These are phyloP conservation scores for Ormosia semicastrata DNA, from an alignment of 306 rosid genomes.

Conservation along the genomic window DNA sequence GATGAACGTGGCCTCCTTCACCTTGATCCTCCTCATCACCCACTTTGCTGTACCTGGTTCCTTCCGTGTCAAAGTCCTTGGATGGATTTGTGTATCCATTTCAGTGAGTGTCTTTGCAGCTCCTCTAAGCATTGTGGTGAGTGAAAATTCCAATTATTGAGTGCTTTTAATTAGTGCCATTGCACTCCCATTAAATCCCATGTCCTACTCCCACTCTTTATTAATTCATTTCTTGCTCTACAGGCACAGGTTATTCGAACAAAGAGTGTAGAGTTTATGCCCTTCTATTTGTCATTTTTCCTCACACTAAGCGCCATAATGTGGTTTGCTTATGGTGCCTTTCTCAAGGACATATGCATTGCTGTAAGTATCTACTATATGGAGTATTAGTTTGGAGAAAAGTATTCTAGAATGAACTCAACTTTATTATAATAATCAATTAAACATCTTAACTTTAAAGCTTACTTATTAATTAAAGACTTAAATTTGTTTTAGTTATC, in stretches of 20 bases:
- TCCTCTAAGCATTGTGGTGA: conserved; percentile 78
- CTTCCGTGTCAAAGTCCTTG: conserved; percentile 52
- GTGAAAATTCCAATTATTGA: background rate
- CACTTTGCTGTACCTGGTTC: conserved; percentile 31
- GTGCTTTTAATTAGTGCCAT: background rate
- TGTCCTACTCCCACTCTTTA: background rate
- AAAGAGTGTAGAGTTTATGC: conserved; percentile 79
- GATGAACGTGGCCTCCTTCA: conserved; percentile 56
- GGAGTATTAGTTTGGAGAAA: background rate
- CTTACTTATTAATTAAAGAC: no score
- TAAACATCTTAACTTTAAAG: no score
- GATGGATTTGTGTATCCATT: conserved; percentile 68
- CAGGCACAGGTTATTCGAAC: conserved; percentile 51
- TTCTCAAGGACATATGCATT: conserved; percentile 58
- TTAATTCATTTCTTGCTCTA: background rate
- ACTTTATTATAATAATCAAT: no score
- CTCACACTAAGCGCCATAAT: conserved; percentile 77
- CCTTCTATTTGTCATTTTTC: conserved; percentile 61
- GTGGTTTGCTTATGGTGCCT: conserved; percentile 76
- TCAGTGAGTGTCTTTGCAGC: conserved; percentile 71
- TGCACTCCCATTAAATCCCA: background rate
- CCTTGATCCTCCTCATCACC: conserved; percentile 36
- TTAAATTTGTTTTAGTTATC: no score
- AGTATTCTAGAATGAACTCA: no score
- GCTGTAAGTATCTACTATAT: conserved; percentile 50